These are phyloP conservation scores for Alternaria conjuncta DNA, from an alignment of 2,329 filamentous ascomycete genomes.

Conservation along the genomic window DNA sequence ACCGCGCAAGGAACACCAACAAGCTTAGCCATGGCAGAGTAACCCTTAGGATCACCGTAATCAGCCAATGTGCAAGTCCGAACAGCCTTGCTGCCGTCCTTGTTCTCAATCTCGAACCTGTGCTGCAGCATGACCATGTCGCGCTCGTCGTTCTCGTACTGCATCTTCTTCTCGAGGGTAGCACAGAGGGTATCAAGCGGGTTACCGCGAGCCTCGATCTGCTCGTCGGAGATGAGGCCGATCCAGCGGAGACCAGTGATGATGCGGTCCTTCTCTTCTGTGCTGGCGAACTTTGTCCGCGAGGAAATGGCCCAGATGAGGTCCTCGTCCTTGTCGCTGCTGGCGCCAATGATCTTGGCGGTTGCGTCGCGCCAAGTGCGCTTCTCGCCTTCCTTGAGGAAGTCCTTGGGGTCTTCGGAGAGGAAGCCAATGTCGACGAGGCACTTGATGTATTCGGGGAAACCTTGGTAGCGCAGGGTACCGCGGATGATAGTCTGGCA, in stretches of 20 bases:
- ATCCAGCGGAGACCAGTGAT: slow-evolving; percentile 77
- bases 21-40: slow-evolving; percentile 82
- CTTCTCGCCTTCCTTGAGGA: slow-evolving; percentile 65
- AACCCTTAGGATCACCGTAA: slow-evolving; percentile 80
- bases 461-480: slow-evolving; percentile 85
- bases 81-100: slow-evolving; percentile 78
- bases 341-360: slow-evolving; percentile 73
- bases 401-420: slow-evolving; percentile 69
- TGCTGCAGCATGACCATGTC: slow-evolving; percentile 83
- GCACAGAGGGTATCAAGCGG: slow-evolving; percentile 91
- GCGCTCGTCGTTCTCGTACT: slow-evolving; percentile 80
- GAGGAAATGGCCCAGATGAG: slow-evolving; percentile 74
- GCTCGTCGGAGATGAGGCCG: slow-evolving; percentile 69
- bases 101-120: slow-evolving; percentile 83
- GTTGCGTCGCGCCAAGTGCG: slow-evolving; percentile 87
- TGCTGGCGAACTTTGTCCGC: slow-evolving; percentile 74
- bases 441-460: slow-evolving; percentile 86
- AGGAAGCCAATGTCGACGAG: slow-evolving; percentile 93
- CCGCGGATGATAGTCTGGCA: slow-evolving; percentile 84
- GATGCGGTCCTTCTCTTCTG: slow-evolving; percentile 73
- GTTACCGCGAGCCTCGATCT: slow-evolving; percentile 76
- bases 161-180: slow-evolving; percentile 89
- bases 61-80: slow-evolving; percentile 81
- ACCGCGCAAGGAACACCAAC: slow-evolving; percentile 79
- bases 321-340: slow-evolving; percentile 70